phyloP scores from a whole-genome alignment of 805 yeast genomes.

The Citeromyces matritensis region DNA sequence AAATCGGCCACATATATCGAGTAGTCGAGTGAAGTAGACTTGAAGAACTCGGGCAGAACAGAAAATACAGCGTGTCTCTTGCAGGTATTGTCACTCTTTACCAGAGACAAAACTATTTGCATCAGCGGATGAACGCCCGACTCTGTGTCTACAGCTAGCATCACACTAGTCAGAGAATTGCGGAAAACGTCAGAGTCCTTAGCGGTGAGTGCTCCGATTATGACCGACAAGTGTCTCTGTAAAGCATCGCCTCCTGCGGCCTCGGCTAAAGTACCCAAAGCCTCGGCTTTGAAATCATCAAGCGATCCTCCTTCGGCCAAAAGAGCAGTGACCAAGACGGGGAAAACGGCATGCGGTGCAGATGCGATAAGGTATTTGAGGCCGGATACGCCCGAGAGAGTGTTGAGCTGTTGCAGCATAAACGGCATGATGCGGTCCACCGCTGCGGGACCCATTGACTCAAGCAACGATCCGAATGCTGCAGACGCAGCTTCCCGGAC shows the following conservation, averaged over 20 bases:
- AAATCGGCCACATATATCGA: constrained; percentile 62
- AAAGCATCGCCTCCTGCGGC: constrained; percentile 73
- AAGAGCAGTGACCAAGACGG: constrained; percentile 77
- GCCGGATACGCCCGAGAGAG: constrained; percentile 59
- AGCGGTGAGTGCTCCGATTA: constrained; percentile 55
- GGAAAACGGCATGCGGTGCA: constrained; percentile 84
- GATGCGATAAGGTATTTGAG: constrained; percentile 85
- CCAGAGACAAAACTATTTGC: constrained; percentile 63
- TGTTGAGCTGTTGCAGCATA: constrained; percentile 53
- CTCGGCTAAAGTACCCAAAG: constrained; percentile 73
- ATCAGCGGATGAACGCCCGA: constrained; percentile 76
- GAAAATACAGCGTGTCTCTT: constrained; percentile 50
- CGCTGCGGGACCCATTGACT: constrained; percentile 67
- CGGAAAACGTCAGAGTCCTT: constrained; percentile 19
- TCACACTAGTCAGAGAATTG: constrained; percentile 39
- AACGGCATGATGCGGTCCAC: constrained; percentile 83
- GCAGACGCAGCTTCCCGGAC: constrained; percentile 88
- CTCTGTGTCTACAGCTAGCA: constrained; percentile 57
- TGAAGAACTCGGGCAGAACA: constrained; percentile 62
- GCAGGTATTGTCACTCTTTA: constrained; percentile 58
- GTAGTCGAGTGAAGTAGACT: constrained; percentile 50
- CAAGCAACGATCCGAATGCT: constrained; percentile 81
- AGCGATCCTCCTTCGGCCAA: constrained; percentile 52
- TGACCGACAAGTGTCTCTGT: constrained; percentile 54
- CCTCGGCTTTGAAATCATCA: constrained; percentile 72